Percentiles rank a stretch among this genome's conserved stretches.
Evolutionary conservation across 2,329 filamentous ascomycete species (phyloP).

Genomic region (Clonostachys rosea): DNA sequence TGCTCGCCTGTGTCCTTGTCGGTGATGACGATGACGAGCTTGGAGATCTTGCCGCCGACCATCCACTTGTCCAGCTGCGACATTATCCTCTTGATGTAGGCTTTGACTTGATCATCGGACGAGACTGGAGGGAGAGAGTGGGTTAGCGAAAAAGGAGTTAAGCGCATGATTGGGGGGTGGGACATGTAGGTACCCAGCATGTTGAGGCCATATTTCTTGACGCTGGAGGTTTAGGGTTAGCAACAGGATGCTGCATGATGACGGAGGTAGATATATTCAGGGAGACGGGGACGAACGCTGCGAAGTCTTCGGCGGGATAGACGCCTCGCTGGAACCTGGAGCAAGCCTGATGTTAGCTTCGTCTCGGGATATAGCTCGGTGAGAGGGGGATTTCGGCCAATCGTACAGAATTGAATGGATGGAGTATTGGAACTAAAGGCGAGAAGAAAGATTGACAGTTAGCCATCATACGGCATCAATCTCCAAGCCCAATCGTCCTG

Average conservation of each 20-base stretch:
- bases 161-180: constrained; percentile 8
- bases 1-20: constrained; percentile 96
- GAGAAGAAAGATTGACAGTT: constrained; percentile 7
- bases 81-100: constrained; percentile 99
- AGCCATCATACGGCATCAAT: background rate
- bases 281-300: constrained; percentile 57
- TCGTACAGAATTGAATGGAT: constrained; percentile 91
- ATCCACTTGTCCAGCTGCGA: constrained; percentile 97
- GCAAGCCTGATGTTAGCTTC: background rate
- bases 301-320: constrained; percentile 95
- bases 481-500: background rate
- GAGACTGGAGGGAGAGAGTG: constrained; percentile 55
- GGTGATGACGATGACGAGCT: constrained; percentile 93
- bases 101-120: constrained; percentile 95
- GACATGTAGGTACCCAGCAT: constrained; percentile 64
- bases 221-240: constrained; percentile 24
- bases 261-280: no score
- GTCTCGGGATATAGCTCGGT: background rate
- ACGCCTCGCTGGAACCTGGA: constrained; percentile 76
- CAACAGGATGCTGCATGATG: no score
- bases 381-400: background rate
- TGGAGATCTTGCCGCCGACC: constrained; percentile 93
- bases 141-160: background rate
- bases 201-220: constrained; percentile 99
- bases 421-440: constrained; percentile 81